These are phyloP conservation scores for Lactifluus pinguis DNA, from an alignment of 768 basidiomycete genomes.

Conservation along the genomic window DNA sequence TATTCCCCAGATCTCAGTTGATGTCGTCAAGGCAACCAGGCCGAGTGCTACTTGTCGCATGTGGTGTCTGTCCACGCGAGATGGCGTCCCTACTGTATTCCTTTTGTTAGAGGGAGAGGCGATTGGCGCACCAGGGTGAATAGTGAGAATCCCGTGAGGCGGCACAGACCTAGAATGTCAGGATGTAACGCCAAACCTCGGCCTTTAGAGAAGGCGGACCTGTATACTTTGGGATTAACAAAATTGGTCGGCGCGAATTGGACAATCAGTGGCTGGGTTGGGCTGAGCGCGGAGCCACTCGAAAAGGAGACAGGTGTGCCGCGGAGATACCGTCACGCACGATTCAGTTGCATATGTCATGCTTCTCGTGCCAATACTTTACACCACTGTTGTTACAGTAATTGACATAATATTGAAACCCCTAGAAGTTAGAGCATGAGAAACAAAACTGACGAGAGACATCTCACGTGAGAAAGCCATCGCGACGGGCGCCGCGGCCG, in stretches of 20 bases:
- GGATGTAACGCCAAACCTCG: not conserved
- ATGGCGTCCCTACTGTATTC: not conserved
- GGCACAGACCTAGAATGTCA: not conserved
- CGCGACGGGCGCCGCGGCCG: no score
- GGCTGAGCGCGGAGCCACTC: not conserved
- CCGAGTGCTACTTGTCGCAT: not conserved
- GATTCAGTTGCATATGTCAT: not conserved
- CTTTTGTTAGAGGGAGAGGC: not conserved
- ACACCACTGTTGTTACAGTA: not conserved
- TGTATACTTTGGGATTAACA: constrained; percentile 6
- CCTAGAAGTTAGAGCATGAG: not conserved
- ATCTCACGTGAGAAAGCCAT: no score
- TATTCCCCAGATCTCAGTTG: not conserved
- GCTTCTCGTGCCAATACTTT: not conserved
- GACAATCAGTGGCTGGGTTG: not conserved
- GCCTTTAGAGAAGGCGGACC: not conserved
- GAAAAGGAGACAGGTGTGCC: not conserved
- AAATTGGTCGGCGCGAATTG: not conserved
- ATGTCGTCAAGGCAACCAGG: constrained; percentile 4
- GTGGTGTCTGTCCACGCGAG: not conserved
- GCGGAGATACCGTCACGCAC: not conserved
- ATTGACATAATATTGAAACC: not conserved
- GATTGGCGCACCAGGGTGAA: not conserved
- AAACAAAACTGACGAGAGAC: not conserved
- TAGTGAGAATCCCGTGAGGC: not conserved